Conservation (phyloP, 2,329 filamentous ascomycete genomes). For the Mollisiaceae sp. region DNA sequence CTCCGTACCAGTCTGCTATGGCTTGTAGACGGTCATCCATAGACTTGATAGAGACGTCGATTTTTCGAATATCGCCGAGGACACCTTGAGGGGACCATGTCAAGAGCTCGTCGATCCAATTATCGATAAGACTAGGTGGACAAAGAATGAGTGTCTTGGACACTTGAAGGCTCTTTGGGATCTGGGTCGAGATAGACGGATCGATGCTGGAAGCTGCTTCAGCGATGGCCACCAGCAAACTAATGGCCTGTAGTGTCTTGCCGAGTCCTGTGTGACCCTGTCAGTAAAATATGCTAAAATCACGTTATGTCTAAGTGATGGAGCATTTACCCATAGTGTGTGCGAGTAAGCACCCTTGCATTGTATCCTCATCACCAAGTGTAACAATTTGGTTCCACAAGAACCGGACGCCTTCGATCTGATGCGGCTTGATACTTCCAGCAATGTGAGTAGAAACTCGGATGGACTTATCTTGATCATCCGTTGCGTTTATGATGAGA, state of each 20-base stretch:
- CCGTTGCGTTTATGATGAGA: constrained; percentile 71
- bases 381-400: constrained; percentile 85
- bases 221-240: constrained; percentile 76
- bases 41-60: constrained; percentile 51
- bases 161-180: constrained; percentile 67
- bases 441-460: constrained; percentile 70
- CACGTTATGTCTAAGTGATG: constrained; percentile 56
- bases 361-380: constrained; percentile 49
- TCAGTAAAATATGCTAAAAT: background rate
- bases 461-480: constrained; percentile 63
- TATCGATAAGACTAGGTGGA: constrained; percentile 75
- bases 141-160: constrained; percentile 76
- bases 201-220: constrained; percentile 67
- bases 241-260: constrained; percentile 57
- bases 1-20: constrained; percentile 63
- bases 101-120: constrained; percentile 80
- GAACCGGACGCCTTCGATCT: constrained; percentile 81
- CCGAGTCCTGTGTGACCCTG: constrained; percentile 8
- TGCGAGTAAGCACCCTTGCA: constrained; percentile 80
- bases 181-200: constrained; percentile 61
- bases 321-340: constrained; percentile 93
- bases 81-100: constrained; percentile 66
- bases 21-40: constrained; percentile 48
- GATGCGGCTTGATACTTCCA: constrained; percentile 74
- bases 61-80: constrained; percentile 60